These are phyloP conservation scores for Porcisia deanei DNA, from an alignment of 208 protist species.

Conservation along the genomic window DNA sequence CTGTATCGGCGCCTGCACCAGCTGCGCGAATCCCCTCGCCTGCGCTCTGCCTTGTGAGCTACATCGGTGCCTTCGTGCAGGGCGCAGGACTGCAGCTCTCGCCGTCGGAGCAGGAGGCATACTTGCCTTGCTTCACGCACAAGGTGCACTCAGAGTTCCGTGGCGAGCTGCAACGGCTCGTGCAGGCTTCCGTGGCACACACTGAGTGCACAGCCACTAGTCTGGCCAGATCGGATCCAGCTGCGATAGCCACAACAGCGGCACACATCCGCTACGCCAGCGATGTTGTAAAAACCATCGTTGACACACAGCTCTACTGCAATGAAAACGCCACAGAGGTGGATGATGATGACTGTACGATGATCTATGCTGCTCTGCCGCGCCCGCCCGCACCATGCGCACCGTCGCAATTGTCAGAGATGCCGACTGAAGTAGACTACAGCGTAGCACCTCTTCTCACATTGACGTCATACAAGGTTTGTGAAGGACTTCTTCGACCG, in stretches of 20 bases:
- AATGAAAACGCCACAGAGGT: constrained; percentile 7
- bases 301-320: constrained; percentile 19
- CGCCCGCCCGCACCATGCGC: neutral
- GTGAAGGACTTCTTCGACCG: constrained; percentile 8
- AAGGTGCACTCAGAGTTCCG: constrained; percentile 8
- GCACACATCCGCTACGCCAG: constrained; percentile 18
- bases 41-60: constrained; percentile 28
- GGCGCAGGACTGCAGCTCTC: constrained; percentile 26
- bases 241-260: neutral
- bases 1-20: neutral
- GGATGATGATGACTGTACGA: constrained; percentile 24
- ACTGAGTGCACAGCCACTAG: neutral
- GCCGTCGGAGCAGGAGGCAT: constrained; percentile 18
- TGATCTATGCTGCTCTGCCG: constrained; percentile 4
- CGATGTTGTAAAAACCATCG: constrained; percentile 3
- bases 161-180: neutral
- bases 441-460: constrained; percentile 19
- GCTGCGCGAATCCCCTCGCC: constrained; percentile 8
- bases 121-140: constrained; percentile 13
- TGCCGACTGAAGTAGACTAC: constrained; percentile 3
- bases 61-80: constrained; percentile 25
- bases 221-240: neutral
- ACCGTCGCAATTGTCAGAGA: neutral
- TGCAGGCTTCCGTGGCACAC: neutral
- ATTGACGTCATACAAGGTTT: constrained; percentile 15